Evolutionary conservation across 305 asterid genomes (phyloP).

Genomic region (Nicotiana rustica): DNA sequence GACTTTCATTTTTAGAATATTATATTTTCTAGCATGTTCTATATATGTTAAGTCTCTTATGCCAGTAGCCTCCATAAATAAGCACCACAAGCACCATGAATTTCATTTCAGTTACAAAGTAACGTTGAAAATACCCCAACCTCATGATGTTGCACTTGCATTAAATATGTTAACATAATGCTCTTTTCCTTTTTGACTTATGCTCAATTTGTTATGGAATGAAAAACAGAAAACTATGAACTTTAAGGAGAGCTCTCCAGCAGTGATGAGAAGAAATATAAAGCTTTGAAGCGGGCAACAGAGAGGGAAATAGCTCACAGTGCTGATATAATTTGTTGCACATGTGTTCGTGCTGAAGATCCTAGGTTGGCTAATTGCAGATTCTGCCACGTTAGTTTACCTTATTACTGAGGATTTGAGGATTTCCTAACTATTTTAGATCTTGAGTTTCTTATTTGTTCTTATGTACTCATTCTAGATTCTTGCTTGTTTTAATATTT

Average conservation of each 20-base stretch:
- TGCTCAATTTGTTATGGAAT: too few species aligned
- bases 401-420: not conserved
- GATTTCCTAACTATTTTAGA: not conserved
- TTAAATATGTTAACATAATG: too few species aligned
- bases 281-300: conserved; percentile 90
- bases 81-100: too few species aligned
- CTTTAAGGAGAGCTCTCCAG: conserved; percentile 85
- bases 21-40: too few species aligned
- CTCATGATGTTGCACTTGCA: too few species aligned
- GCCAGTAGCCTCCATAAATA: too few species aligned
- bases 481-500: not conserved
- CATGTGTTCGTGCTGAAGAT: conserved; percentile 99
- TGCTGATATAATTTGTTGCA: conserved; percentile 99
- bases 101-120: too few species aligned
- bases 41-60: too few species aligned
- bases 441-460: not conserved
- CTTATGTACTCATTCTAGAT: not conserved
- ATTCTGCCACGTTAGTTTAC: conserved; percentile 77
- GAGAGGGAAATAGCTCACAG: conserved; percentile 98
- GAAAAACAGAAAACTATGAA: too few species aligned
- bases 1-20: too few species aligned
- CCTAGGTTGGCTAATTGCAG: conserved; percentile 94
- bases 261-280: conserved; percentile 94
- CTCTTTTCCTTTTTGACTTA: too few species aligned
- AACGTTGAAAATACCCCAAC: too few species aligned